These are phyloP conservation scores for Suillus plorans DNA, from an alignment of 768 basidiomycete species.

Conservation along the genomic window DNA sequence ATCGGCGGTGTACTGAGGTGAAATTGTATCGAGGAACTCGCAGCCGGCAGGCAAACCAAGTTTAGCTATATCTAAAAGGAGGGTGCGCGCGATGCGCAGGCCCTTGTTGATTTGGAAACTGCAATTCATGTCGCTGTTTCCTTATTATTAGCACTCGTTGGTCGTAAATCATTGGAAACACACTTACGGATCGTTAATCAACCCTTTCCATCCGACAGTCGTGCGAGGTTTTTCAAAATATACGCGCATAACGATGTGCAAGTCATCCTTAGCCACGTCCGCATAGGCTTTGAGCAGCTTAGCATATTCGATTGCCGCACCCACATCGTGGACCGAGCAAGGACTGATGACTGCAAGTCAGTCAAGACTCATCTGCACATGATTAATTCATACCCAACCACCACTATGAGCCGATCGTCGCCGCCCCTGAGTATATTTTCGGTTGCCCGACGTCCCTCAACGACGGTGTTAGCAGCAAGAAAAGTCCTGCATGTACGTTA, in stretches of 20 bases:
- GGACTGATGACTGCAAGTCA: slow-evolving; percentile 49
- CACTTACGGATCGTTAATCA: slow-evolving; percentile 86
- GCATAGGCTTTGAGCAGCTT: slow-evolving; percentile 77
- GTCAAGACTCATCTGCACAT: slow-evolving; percentile 2
- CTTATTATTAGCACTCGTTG: neutral
- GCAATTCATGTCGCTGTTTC: slow-evolving; percentile 69
- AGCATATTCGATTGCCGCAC: slow-evolving; percentile 87
- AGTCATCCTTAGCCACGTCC: slow-evolving; percentile 75
- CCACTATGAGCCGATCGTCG: slow-evolving; percentile 91
- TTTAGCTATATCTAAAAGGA: slow-evolving; percentile 87
- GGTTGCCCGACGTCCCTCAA: slow-evolving; percentile 76
- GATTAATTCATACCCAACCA: slow-evolving; percentile 66
- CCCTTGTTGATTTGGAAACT: slow-evolving; percentile 97
- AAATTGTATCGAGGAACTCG: slow-evolving; percentile 85
- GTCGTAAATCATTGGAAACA: neutral
- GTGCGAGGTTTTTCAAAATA: slow-evolving; percentile 98
- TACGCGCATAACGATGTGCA: slow-evolving; percentile 95
- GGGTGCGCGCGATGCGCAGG: slow-evolving; percentile 79
- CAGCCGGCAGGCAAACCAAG: slow-evolving; percentile 94
- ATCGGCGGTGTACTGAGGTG: slow-evolving; percentile 91
- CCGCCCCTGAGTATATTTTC: slow-evolving; percentile 81
- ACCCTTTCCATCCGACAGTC: slow-evolving; percentile 98
- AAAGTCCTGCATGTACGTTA: slow-evolving; percentile 53
- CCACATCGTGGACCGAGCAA: slow-evolving; percentile 91
- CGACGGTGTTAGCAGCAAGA: slow-evolving; percentile 81